A percentile compares a stretch with the other conserved stretches of the same genome.
Conservation (phyloP, 768 basidiomycete genomes). For the Rhodocollybia butyracea region DNA sequence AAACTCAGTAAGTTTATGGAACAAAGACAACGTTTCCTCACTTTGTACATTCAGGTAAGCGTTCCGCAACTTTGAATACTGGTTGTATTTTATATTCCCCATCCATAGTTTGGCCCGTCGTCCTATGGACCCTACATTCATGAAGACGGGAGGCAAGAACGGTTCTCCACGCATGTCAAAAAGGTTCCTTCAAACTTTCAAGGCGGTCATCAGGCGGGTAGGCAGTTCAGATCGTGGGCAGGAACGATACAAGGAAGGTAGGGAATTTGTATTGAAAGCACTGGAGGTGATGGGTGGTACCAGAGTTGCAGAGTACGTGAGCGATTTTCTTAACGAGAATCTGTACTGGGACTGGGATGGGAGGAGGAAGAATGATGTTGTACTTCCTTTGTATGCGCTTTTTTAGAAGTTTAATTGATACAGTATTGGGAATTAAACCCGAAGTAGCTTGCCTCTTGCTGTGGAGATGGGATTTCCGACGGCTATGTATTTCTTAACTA, state of each 20-base stretch:
- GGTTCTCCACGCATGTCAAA: not conserved
- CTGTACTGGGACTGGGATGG: too few species aligned
- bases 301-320: not conserved
- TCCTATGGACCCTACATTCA: not conserved
- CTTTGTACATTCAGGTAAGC: not conserved
- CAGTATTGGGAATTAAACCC: too few species aligned
- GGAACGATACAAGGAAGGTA: not conserved
- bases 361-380: too few species aligned
- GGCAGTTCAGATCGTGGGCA: not conserved
- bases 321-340: not conserved
- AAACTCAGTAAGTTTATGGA: not conserved
- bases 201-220: not conserved
- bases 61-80: not conserved
- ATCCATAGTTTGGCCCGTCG: not conserved
- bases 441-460: too few species aligned
- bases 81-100: not conserved
- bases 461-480: too few species aligned
- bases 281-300: not conserved
- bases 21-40: not conserved
- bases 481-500: too few species aligned
- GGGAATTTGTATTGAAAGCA: not conserved
- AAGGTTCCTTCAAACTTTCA: not conserved
- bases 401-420: too few species aligned
- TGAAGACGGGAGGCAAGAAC: not conserved
- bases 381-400: too few species aligned